Conservation (phyloP, 2,329 filamentous ascomycete species). For the Trichoderma afroharzianum region DNA sequence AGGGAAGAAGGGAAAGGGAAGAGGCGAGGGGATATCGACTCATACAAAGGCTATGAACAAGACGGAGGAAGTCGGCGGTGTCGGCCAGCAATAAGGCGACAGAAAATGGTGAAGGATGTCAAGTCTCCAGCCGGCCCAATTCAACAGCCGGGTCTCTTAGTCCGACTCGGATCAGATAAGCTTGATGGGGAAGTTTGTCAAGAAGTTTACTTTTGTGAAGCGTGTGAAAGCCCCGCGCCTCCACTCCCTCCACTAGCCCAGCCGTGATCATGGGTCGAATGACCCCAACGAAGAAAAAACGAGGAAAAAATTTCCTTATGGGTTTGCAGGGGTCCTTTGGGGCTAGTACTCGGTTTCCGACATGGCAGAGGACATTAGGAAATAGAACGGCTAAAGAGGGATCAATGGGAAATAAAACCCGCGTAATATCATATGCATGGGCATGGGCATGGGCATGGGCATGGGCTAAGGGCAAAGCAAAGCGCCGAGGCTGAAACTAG, state of each 20-base stretch:
- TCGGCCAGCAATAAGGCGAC: not conserved
- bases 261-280: not conserved
- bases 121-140: not conserved
- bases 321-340: not conserved
- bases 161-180: slow-evolving; percentile 17
- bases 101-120: not conserved
- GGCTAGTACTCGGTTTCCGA: not conserved
- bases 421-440: not conserved
- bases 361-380: not conserved
- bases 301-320: not conserved
- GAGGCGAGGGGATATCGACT: slow-evolving; percentile 3
- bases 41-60: not conserved
- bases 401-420: not conserved
- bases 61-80: not conserved
- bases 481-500: not conserved
- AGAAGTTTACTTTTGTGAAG: not conserved
- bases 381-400: not conserved
- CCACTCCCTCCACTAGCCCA: not conserved
- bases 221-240: not conserved
- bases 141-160: not conserved
- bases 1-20: not conserved
- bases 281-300: not conserved
- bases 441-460: not conserved
- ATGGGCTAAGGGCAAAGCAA: not conserved
- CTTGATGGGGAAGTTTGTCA: slow-evolving; percentile 2